phyloP scores from a whole-genome alignment of 2,329 filamentous ascomycete genomes.

The Monosporascus sp. region DNA sequence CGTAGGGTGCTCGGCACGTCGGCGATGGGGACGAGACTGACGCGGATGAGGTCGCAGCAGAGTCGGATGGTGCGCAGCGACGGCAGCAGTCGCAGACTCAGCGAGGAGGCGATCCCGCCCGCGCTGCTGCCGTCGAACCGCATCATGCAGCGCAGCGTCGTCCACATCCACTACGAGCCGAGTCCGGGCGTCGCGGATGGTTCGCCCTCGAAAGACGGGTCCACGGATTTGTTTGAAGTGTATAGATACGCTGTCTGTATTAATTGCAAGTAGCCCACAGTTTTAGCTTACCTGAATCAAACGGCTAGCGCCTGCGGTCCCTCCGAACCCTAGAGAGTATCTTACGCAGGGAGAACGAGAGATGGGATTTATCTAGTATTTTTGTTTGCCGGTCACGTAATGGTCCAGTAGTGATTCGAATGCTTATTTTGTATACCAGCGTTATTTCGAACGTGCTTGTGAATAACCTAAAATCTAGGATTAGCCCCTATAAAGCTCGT shows the following conservation, averaged over 20 bases:
- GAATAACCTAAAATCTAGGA: too few species aligned
- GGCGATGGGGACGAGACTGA: slow-evolving; percentile 8
- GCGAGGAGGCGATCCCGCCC: slow-evolving; percentile 4
- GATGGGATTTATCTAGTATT: too few species aligned
- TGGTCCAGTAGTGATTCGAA: too few species aligned
- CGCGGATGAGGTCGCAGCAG: slow-evolving; percentile 9
- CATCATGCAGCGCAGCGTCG: slow-evolving; percentile 7
- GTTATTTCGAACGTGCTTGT: too few species aligned
- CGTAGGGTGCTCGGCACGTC: slow-evolving; percentile 9
- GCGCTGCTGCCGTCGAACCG: slow-evolving; percentile 2
- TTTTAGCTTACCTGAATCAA: too few species aligned
- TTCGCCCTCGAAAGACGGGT: not conserved
- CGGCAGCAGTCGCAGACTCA: not conserved
- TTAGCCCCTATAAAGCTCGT: too few species aligned
- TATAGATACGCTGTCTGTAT: not conserved
- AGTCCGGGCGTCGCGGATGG: not conserved
- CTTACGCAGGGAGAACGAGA: too few species aligned
- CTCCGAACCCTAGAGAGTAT: too few species aligned
- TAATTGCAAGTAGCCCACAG: too few species aligned
- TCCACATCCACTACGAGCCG: slow-evolving; percentile 4
- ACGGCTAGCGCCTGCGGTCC: too few species aligned
- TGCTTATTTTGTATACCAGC: too few species aligned
- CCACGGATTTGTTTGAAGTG: not conserved
- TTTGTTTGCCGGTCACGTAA: too few species aligned
- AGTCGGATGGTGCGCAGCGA: not conserved